Evolutionary conservation across 257 asterid species (phyloP), one percentile per base, ranked within the genome.

Genomic region (Solanum ahanhuiri): DNA sequence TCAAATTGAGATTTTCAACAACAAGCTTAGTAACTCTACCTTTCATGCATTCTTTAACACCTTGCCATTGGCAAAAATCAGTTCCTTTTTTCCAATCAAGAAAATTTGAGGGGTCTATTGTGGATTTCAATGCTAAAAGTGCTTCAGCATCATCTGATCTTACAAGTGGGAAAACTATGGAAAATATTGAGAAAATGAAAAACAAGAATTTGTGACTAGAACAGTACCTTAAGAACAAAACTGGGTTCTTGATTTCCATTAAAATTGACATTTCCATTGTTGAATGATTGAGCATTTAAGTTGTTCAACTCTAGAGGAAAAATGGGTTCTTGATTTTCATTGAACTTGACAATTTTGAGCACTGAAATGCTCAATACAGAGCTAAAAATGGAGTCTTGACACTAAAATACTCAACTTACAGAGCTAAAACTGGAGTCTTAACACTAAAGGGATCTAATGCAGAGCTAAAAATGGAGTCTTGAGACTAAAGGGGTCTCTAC

Each of bases 21-120:
- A 94, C 99, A 43, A 97, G 97, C 92, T 94, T 97, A 3, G 89
- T 89, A 8, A 95, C 98, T 85, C 98, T 93, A 63, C 95, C 98
- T 82, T 92, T 90, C 33, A 88, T 82, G 91, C 99, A 97, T 87
- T 97, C 90, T 72, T 89, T 95, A 25, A 97, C 97, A 41, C 98
- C 98, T 86, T 88, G 73, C 99, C 98, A 97, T 20, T 85, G 87
- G 86, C 99, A 97, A 39, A 92, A 76, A 85, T 92, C 88, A 28
- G 58, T 87, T 17, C 87, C 90, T 34, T 33, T 63, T 28, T 83
- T 76, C 99, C 99, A 95, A 58, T 83, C 93, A 81, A 95, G 98
- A 54, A 84, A 66, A 25, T 91, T 92, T 45, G 72, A 81, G 3
- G 97, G 96, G 91, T 95, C 98, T 18, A 94, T 37, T 37, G 92